These are phyloP conservation scores for Trypanosoma caninum DNA, from an alignment of 208 protist species.

Conservation along the genomic window DNA sequence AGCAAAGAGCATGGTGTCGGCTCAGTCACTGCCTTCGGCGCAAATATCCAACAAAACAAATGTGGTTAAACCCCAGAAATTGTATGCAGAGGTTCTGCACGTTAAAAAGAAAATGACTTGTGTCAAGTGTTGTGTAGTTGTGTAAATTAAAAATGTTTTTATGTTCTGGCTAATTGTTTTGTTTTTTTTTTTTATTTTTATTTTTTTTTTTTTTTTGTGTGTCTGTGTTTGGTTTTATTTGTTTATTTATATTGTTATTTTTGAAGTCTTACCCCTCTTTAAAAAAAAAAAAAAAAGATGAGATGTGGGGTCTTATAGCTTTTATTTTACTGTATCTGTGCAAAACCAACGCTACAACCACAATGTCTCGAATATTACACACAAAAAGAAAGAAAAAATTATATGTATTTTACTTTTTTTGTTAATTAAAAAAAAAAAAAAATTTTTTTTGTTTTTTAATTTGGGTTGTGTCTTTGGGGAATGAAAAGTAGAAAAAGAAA, in stretches of 20 bases:
- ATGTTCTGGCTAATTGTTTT: slow-evolving; percentile 11
- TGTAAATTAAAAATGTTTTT: slow-evolving; percentile 22
- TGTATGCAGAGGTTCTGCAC: neutral
- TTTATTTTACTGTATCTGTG: neutral
- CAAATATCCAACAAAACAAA: neutral
- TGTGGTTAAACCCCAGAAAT: neutral
- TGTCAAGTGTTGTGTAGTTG: slow-evolving; percentile 29
- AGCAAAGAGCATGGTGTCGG: neutral
- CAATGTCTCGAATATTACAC: neutral
- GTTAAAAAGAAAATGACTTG: slow-evolving; percentile 19
- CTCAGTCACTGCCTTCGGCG: neutral
- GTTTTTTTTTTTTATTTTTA: slow-evolving; percentile 16
- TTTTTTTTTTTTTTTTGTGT: neutral
- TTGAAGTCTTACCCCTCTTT: neutral
- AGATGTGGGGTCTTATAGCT: neutral
- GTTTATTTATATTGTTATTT: slow-evolving; percentile 1
- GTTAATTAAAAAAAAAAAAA: neutral
- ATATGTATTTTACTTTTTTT: neutral
- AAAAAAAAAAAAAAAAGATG: slow-evolving; percentile 5
- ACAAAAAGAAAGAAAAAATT: neutral
- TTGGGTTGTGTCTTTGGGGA: neutral
- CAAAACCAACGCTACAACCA: neutral
- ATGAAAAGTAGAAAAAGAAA: too few species aligned
- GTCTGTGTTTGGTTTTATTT: slow-evolving; percentile 16
- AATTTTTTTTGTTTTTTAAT: neutral